Percentiles rank a stretch among this genome's conserved stretches.
Evolutionary conservation across 139 green algal genomes (phyloP).

Genomic region (Spirogloea muscicola): DNA sequence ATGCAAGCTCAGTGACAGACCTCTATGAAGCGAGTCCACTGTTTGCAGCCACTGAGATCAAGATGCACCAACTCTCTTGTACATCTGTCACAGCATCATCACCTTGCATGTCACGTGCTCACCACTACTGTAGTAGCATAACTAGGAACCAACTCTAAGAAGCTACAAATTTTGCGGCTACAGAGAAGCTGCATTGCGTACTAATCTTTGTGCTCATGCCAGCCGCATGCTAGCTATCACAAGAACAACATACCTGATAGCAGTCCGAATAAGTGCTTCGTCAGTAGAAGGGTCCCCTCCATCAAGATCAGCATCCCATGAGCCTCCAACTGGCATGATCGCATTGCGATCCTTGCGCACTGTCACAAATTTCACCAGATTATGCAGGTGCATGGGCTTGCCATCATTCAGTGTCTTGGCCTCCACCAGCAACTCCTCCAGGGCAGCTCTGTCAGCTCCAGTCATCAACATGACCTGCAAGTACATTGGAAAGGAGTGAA

Average conservation of each 20-base stretch:
- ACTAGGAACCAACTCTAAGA: too few relatives aligned
- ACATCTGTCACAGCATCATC: too few relatives aligned
- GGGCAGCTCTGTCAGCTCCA: constrained; percentile 16
- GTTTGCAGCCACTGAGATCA: constrained; percentile 30
- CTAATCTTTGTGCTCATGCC: too few relatives aligned
- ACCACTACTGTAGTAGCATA: too few relatives aligned
- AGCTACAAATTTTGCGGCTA: too few relatives aligned
- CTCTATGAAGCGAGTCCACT: constrained; percentile 34
- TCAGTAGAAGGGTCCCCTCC: constrained; percentile 24
- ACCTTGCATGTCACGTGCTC: too few relatives aligned
- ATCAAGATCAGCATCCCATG: constrained; percentile 34
- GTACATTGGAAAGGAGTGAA: too few relatives aligned
- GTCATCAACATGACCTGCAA: constrained; percentile 40
- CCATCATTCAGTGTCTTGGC: constrained; percentile 12
- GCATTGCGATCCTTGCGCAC: constrained; percentile 34
- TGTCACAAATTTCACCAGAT: constrained; percentile 28
- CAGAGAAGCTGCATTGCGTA: too few relatives aligned
- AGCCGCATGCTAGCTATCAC: too few relatives aligned
- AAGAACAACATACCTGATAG: constrained; percentile 37
- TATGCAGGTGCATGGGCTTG: constrained; percentile 28
- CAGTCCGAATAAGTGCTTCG: constrained; percentile 39
- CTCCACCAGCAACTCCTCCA: constrained; percentile 23
- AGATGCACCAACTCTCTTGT: too few relatives aligned
- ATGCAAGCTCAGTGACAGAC: too few relatives aligned
- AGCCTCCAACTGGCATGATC: constrained; percentile 20